Base-by-base conservation (phyloP, 1,284 basidiomycete genomes). In the Apiotrichum sp. region DNA sequence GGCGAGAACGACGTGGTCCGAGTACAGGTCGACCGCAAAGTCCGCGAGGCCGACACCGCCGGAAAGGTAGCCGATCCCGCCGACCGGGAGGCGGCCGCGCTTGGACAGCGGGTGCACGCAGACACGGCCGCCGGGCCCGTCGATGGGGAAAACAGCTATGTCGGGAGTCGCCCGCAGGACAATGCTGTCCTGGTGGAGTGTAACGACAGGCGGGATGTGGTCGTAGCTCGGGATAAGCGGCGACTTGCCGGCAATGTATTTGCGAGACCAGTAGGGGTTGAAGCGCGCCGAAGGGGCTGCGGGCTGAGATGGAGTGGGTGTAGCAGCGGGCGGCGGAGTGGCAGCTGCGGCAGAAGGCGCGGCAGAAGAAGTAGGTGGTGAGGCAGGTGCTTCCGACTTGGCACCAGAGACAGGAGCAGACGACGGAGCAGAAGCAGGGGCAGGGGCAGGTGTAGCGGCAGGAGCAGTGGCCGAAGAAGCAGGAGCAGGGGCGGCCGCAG, bases 81-180 rank as follows among this genome's bases (percentile, higher is more conserved):
- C 70, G n/a, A 61, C 54, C 0, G 72, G 67, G 35, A 80, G 57
- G 9, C 78, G 62, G 0, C 78, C 78, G 55, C 72, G 77, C 48
- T 70, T 65, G 3, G 56, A 48, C n/a, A 78, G 49, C 0, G 76
- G 66, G 58, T 78, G 77, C 1, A 77, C 69, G 3, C 65, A 74
- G 11, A 80, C 59, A n/a, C 76, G 62, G 0, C 78, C 78, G 11
- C 78, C 78, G 0, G 78, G 70, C 1, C 78, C 78, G 10, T 75
- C 67, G 29, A 79, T 69, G 3, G 78, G 78, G 66, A 77, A 78
- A 63, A 78, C 70, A 3, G 76, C 66, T 39, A 71, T 66, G 6
- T 62, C 8, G 0, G 62, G 54, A 3, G 74, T 74, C 2, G 67
- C 58, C 56, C 73, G 66, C 14, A 74, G 64, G 22, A 79, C 64